Conservation (phyloP, 805 yeast genomes). For the Wickerhamomyces mucosus region DNA sequence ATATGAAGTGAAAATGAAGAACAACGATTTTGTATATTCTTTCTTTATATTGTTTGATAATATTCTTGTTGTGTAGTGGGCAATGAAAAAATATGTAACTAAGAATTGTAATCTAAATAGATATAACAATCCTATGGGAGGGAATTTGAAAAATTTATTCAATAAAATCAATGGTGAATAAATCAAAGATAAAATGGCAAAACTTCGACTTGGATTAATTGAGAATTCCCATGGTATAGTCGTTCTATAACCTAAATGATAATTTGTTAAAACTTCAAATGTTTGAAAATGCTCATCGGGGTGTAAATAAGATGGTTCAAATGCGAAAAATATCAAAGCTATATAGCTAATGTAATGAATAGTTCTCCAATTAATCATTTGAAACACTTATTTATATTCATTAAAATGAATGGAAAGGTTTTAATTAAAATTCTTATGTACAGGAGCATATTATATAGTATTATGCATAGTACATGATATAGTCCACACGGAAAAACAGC, state of each 20-base stretch:
- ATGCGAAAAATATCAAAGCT: conserved; percentile 39
- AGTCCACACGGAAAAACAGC: too few species aligned
- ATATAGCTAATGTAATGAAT: conserved; percentile 17
- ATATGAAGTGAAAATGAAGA: conserved; percentile 46
- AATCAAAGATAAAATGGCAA: conserved; percentile 52
- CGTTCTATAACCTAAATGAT: conserved; percentile 29
- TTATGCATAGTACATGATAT: neutral
- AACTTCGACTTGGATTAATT: conserved; percentile 56
- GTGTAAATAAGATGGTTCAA: conserved; percentile 79
- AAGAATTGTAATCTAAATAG: conserved; percentile 41
- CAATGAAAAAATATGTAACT: conserved; percentile 25
- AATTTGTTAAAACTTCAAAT: conserved; percentile 58
- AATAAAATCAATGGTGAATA: conserved; percentile 59
- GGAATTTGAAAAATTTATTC: conserved; percentile 23
- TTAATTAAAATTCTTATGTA: too few species aligned
- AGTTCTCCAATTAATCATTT: conserved; percentile 11
- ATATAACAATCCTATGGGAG: conserved; percentile 44
- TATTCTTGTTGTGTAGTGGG: conserved; percentile 31
- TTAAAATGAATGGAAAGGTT: neutral
- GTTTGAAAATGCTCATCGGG: conserved; percentile 97
- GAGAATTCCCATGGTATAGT: conserved; percentile 78
- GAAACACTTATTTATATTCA: too few species aligned
- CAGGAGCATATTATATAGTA: neutral
- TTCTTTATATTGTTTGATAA: conserved; percentile 36
- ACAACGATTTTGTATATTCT: conserved; percentile 31